Evolutionary conservation across 768 basidiomycete species (phyloP).

Genomic region (Chalciporus pseudorubinellus): DNA sequence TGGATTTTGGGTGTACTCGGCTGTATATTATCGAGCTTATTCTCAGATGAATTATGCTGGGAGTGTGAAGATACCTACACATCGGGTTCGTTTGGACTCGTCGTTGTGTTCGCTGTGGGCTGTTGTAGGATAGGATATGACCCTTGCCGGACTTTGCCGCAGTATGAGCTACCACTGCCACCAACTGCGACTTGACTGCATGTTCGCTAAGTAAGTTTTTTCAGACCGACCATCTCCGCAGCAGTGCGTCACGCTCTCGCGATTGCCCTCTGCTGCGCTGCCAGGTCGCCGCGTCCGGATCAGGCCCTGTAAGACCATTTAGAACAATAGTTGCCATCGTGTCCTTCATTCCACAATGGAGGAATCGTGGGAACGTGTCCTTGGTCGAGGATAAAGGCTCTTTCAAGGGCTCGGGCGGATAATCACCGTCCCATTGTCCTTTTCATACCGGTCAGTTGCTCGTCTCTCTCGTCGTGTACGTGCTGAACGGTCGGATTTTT

Average conservation of each 20-base stretch:
- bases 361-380: constrained; percentile 4
- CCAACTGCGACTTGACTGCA: background rate
- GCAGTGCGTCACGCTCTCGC: too few species aligned
- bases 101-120: constrained; percentile 3
- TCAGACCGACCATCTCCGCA: background rate
- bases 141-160: background rate
- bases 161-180: background rate
- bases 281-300: background rate
- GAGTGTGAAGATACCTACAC: constrained; percentile 18
- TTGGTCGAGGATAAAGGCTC: constrained; percentile 8
- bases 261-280: background rate
- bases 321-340: background rate
- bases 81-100: constrained; percentile 13
- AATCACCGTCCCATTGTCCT: constrained; percentile 7
- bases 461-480: background rate
- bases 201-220: background rate
- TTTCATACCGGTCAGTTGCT: constrained; percentile 15
- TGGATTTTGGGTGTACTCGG: constrained; percentile 60
- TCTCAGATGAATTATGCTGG: background rate
- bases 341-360: background rate
- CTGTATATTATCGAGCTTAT: background rate
- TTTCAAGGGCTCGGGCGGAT: background rate
- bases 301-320: background rate
- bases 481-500: background rate
- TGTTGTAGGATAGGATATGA: too few species aligned